A percentile compares a stretch with the other conserved stretches of the same genome.
phyloP scores from a whole-genome alignment of 352 stramenopile species.

The Phytophthora sp. region DNA sequence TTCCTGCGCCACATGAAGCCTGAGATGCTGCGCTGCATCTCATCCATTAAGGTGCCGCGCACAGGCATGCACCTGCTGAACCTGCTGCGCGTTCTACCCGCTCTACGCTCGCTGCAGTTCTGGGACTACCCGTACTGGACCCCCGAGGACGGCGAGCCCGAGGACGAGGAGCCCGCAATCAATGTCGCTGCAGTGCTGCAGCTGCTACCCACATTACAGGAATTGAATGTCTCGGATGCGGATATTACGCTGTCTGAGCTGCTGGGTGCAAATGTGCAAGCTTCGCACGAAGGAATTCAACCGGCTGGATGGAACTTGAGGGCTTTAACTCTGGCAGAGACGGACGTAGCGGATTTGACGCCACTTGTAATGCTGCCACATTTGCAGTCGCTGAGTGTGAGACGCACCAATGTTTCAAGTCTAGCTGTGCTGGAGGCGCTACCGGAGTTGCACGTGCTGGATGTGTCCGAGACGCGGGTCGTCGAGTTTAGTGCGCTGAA shows the following conservation, averaged over 20 bases:
- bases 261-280: conserved; percentile 17
- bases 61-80: conserved; percentile 50
- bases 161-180: conserved; percentile 42
- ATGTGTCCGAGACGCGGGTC: conserved; percentile 51
- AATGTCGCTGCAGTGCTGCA: conserved; percentile 45
- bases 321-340: conserved; percentile 42
- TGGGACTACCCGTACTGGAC: conserved; percentile 52
- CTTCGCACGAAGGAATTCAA: neutral
- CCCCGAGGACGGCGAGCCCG: conserved; percentile 19
- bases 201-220: conserved; percentile 39
- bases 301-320: conserved; percentile 18
- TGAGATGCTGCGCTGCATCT: conserved; percentile 41
- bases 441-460: conserved; percentile 37
- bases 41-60: conserved; percentile 38
- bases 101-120: conserved; percentile 42
- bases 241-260: conserved; percentile 39
- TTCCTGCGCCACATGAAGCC: conserved; percentile 42
- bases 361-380: conserved; percentile 35
- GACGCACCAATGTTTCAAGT: conserved; percentile 39
- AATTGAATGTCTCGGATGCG: conserved; percentile 46
- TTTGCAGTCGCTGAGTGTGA: conserved; percentile 44
- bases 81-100: conserved; percentile 43
- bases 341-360: conserved; percentile 40
- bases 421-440: conserved; percentile 40
- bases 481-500: conserved; percentile 44